Percentiles rank a stretch among this genome's conserved stretches.
Evolutionary conservation across 495 filamentous ascomycete species (phyloP).

Genomic region (Xylaria palmicola): DNA sequence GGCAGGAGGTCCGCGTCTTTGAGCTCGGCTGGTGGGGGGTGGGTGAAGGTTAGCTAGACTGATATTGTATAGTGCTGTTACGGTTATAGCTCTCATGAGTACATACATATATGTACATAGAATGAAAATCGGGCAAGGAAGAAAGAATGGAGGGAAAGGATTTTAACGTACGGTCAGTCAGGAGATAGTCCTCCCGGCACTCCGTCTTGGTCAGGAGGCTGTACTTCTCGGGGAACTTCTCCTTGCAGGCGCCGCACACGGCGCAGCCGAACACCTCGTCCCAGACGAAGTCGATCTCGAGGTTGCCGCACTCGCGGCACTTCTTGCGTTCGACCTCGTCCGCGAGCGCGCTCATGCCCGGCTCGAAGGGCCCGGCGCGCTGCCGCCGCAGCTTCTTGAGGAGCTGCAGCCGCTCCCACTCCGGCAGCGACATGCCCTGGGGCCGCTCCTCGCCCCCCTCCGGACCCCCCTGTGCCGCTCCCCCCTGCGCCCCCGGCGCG

Average conservation of each 20-base stretch:
- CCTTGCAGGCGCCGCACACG: slow-evolving; percentile 53
- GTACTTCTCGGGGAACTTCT: slow-evolving; percentile 87
- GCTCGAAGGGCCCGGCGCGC: slow-evolving; percentile 82
- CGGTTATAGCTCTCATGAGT: no score
- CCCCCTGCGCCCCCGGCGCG: slow-evolving; percentile 21
- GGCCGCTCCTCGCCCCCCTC: slow-evolving; percentile 58
- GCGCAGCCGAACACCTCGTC: slow-evolving; percentile 56
- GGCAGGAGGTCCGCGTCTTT: slow-evolving; percentile 83
- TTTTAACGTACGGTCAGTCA: slow-evolving; percentile 75
- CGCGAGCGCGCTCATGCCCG: slow-evolving; percentile 69
- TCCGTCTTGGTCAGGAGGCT: slow-evolving; percentile 95
- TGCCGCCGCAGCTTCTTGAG: slow-evolving; percentile 65
- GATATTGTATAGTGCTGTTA: no score
- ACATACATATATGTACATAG: no score
- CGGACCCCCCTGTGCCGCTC: slow-evolving; percentile 1
- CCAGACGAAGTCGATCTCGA: slow-evolving; percentile 96
- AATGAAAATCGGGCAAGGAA: not conserved
- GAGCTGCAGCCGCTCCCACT: slow-evolving; percentile 85
- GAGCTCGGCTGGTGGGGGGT: slow-evolving; percentile 73
- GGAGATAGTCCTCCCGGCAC: slow-evolving; percentile 87
- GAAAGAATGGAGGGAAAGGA: no score
- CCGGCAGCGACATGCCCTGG: slow-evolving; percentile 77
- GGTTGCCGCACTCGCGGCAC: slow-evolving; percentile 76
- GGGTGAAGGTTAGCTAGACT: no score
- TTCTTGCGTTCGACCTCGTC: slow-evolving; percentile 62